Evolutionary conservation across 2,329 filamentous ascomycete species (phyloP).

Genomic region (Verticillium zaregamsianum): DNA sequence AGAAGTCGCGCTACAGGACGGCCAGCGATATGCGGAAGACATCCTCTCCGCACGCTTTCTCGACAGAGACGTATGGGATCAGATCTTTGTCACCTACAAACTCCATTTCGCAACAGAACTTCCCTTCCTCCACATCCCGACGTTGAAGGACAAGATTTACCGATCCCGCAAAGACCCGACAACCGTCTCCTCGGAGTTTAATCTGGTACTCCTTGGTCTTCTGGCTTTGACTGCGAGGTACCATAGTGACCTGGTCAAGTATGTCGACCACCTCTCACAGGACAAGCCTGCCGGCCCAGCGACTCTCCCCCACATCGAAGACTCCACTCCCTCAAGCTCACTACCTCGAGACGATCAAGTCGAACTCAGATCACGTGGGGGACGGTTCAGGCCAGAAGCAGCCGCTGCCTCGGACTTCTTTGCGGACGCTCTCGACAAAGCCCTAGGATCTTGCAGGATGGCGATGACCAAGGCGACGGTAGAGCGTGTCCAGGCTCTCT

Average conservation of each 20-base stretch:
- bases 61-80: slow-evolving; percentile 62
- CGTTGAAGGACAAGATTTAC: slow-evolving; percentile 51
- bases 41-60: slow-evolving; percentile 58
- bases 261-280: slow-evolving; percentile 37
- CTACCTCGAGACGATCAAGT: background rate
- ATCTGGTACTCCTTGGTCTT: slow-evolving; percentile 61
- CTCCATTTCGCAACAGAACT: slow-evolving; percentile 69
- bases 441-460: slow-evolving; percentile 41
- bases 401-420: slow-evolving; percentile 61
- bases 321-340: slow-evolving; percentile 24
- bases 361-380: slow-evolving; percentile 16
- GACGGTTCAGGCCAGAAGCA: slow-evolving; percentile 39
- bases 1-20: slow-evolving; percentile 34
- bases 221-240: slow-evolving; percentile 67
- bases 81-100: slow-evolving; percentile 66
- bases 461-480: slow-evolving; percentile 50
- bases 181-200: slow-evolving; percentile 40
- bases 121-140: slow-evolving; percentile 65
- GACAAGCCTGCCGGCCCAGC: background rate
- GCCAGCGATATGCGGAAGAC: slow-evolving; percentile 45
- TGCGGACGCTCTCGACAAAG: slow-evolving; percentile 52
- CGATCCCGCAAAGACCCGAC: slow-evolving; percentile 29
- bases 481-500: slow-evolving; percentile 60
- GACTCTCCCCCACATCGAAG: background rate
- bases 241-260: slow-evolving; percentile 55